Evolutionary conservation across 2,329 filamentous ascomycete genomes (phyloP).

Genomic region (Fusarium tjaetaba): DNA sequence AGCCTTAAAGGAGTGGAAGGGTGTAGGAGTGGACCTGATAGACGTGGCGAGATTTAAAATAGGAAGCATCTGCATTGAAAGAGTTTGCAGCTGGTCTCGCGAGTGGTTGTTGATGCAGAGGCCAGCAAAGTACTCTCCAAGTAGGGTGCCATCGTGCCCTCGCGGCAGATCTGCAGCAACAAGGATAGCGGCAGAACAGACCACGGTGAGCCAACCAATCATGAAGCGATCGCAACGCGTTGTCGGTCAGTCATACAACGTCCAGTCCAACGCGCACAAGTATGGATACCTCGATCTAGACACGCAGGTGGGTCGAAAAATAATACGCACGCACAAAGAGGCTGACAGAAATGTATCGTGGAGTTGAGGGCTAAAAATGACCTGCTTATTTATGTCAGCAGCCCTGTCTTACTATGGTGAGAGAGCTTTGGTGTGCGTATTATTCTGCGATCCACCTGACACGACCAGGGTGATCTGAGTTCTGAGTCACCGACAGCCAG

Average conservation of each 20-base stretch:
- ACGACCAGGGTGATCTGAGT: conserved; percentile 22
- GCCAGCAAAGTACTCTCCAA: conserved; percentile 31
- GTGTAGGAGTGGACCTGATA: background rate
- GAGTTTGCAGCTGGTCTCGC: conserved; percentile 25
- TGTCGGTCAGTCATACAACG: conserved; percentile 38
- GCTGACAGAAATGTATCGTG: too few relatives aligned
- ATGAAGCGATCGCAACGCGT: conserved; percentile 31
- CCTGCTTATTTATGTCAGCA: too few relatives aligned
- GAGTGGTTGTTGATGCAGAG: conserved; percentile 36
- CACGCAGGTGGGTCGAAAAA: too few relatives aligned
- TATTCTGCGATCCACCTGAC: too few relatives aligned
- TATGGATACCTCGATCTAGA: conserved; percentile 11
- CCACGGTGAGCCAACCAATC: conserved; percentile 28
- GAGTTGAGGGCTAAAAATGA: too few relatives aligned
- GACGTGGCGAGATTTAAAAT: background rate
- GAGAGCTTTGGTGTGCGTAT: too few relatives aligned
- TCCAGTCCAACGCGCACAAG: conserved; percentile 2
- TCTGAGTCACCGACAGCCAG: conserved; percentile 44
- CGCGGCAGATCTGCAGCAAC: conserved; percentile 28
- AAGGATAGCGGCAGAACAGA: conserved; percentile 11
- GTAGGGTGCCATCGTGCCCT: conserved; percentile 27
- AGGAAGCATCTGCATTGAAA: conserved; percentile 15
- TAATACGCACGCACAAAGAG: too few relatives aligned
- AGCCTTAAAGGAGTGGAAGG: background rate
- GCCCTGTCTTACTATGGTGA: too few relatives aligned